phyloP scores from a whole-genome alignment of 306 rosid species.

The Inga leiocalycina region DNA sequence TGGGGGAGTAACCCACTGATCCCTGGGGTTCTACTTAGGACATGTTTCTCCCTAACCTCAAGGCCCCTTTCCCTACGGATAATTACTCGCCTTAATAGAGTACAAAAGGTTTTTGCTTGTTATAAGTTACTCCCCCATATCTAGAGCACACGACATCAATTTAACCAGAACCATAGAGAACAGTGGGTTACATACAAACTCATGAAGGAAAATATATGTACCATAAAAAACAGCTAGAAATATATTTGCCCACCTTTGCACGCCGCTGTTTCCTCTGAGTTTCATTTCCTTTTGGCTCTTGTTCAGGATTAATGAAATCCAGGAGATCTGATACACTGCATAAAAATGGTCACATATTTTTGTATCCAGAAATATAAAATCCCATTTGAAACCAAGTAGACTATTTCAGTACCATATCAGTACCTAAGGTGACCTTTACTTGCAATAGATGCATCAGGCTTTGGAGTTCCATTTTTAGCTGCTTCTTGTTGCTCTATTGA shows the following conservation, averaged over 20 bases:
- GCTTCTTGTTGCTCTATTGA: conserved; percentile 97
- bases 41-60: too few species aligned
- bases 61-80: too few species aligned
- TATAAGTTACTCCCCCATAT: background rate
- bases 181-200: conserved; percentile 34
- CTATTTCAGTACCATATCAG: conserved; percentile 57
- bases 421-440: conserved; percentile 99
- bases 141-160: conserved; percentile 11
- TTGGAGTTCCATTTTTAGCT: conserved; percentile 90
- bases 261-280: conserved; percentile 82
- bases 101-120: too few species aligned
- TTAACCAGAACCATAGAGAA: conserved; percentile 8
- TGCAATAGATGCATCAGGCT: conserved; percentile 87
- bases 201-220: background rate
- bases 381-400: conserved; percentile 44
- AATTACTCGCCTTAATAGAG: too few species aligned
- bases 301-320: conserved; percentile 91
- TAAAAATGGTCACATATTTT: conserved; percentile 41
- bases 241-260: conserved; percentile 67
- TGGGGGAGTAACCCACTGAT: conserved; percentile 20
- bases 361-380: conserved; percentile 31
- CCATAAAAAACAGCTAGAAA: background rate
- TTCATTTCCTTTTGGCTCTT: conserved; percentile 64
- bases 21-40: too few species aligned
- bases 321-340: conserved; percentile 97